Base-by-base conservation (phyloP, 306 rosid species). In the Dalbergia cochinchinensis region DNA sequence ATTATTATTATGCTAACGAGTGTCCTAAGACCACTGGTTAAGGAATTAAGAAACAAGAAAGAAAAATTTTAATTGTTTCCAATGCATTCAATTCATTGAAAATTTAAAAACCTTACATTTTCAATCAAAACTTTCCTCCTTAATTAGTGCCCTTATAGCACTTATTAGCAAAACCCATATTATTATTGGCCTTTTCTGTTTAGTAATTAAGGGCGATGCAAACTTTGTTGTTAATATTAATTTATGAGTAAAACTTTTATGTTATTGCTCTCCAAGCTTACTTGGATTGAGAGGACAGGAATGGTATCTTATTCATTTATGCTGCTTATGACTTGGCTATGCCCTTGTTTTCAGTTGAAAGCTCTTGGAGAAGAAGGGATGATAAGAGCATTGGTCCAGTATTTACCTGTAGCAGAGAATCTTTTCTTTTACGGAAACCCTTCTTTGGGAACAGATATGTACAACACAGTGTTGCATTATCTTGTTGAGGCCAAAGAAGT, bases 361-460 rank as follows among this genome's bases (percentile, higher is more conserved):
- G 94, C 93, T 85, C 86, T 94, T 59, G 98, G 98, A 79, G 86
- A 87, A 71, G 97, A 92, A 83, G 89, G 91, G 71, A 94, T 94
- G 97, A 86, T 79, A 76, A 78, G 63, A 82, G 91, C 82, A 81
- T 67, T 92, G 84, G 78, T 92, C 78, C 88, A 87, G 51, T 91
- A 91, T 84, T 89, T 94, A 72, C 79, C 82, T 8, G 83, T 82
- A 80, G 97, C 98, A 11, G 97, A 94, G 80, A 88, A 83, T 81
- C 88, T 87, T 73, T 92, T 91, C 80, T 65, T 82, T 73, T 84
- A 73, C 72, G 84, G 80, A 54, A 71, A 81, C 67, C 83, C 86
- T 77, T 51, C 81, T 78, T 68, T 84, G 79, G 88, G 89, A 84
- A 83, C 83, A 33, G 86, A 83, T 41, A 75, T 92, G 15, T 92